Evolutionary conservation across 225 moss, liverwort and hornwort species (phyloP).

Genomic region (Pseudoscleropodium purum): DNA sequence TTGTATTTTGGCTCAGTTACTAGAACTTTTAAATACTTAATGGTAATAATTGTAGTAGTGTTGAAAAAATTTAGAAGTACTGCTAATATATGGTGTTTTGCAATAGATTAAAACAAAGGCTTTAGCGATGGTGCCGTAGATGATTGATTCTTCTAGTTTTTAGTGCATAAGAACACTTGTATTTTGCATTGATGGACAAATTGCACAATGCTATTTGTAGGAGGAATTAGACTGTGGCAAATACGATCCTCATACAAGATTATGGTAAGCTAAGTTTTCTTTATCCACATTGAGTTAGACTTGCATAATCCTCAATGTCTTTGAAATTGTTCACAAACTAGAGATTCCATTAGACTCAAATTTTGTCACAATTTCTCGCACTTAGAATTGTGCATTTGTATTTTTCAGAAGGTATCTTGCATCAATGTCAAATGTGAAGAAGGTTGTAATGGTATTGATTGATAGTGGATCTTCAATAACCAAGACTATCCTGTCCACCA

Average conservation of each 20-base stretch:
- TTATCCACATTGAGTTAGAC: too few relatives aligned
- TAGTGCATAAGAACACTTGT: background rate
- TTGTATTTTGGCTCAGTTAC: background rate
- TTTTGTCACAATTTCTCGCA: background rate
- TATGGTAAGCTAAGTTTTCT: background rate
- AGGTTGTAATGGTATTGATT: background rate
- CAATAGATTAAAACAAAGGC: background rate
- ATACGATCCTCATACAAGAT: background rate
- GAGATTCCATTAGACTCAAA: background rate
- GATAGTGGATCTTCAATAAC: background rate
- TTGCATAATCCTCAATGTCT: background rate
- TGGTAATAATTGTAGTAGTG: background rate
- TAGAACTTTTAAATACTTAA: background rate
- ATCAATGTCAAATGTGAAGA: background rate
- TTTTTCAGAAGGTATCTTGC: background rate
- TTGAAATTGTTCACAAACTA: background rate
- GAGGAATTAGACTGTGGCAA: background rate
- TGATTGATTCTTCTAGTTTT: background rate
- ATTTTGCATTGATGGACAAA: background rate
- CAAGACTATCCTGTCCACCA: background rate
- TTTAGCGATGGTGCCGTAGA: too few relatives aligned
- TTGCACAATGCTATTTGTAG: background rate
- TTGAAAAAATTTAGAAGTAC: too few relatives aligned
- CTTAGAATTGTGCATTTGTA: background rate
- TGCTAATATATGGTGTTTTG: background rate